These are phyloP conservation scores for Penicillium psychrofluorescens DNA, from an alignment of 495 filamentous ascomycete genomes.

Conservation along the genomic window DNA sequence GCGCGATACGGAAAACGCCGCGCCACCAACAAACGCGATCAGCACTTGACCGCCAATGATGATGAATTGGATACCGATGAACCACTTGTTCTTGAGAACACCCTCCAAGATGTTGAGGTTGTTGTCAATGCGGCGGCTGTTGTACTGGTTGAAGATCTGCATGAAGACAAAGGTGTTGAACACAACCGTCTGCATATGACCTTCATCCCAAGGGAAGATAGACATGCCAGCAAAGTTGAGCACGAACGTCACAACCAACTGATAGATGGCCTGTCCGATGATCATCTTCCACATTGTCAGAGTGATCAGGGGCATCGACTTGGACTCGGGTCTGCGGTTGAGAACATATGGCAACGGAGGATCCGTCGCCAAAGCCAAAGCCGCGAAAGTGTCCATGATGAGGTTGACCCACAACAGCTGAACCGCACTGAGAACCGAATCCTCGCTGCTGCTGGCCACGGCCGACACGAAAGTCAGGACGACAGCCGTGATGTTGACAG, in stretches of 20 bases:
- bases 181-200: slow-evolving; percentile 56
- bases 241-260: slow-evolving; percentile 70
- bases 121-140: slow-evolving; percentile 79
- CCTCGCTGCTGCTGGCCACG: slow-evolving; percentile 54
- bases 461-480: slow-evolving; percentile 77
- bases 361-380: slow-evolving; percentile 86
- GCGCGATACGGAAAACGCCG: slow-evolving; percentile 56
- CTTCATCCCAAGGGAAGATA: slow-evolving; percentile 51
- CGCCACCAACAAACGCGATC: slow-evolving; percentile 71
- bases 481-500: slow-evolving; percentile 86
- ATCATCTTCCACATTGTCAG: slow-evolving; percentile 94
- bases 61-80: slow-evolving; percentile 71
- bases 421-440: slow-evolving; percentile 74
- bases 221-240: slow-evolving; percentile 64
- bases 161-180: slow-evolving; percentile 96
- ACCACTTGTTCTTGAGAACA: slow-evolving; percentile 70
- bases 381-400: slow-evolving; percentile 94
- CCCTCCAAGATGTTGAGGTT: slow-evolving; percentile 86
- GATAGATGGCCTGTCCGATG: slow-evolving; percentile 74
- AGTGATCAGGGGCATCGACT: slow-evolving; percentile 69
- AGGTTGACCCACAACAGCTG: slow-evolving; percentile 90
- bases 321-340: slow-evolving; percentile 67
- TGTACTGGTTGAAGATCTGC: slow-evolving; percentile 86
- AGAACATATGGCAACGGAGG: slow-evolving; percentile 64
- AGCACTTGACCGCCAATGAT: slow-evolving; percentile 77